Conservation (phyloP, 441 rosid species). For the Hura crepitans region DNA sequence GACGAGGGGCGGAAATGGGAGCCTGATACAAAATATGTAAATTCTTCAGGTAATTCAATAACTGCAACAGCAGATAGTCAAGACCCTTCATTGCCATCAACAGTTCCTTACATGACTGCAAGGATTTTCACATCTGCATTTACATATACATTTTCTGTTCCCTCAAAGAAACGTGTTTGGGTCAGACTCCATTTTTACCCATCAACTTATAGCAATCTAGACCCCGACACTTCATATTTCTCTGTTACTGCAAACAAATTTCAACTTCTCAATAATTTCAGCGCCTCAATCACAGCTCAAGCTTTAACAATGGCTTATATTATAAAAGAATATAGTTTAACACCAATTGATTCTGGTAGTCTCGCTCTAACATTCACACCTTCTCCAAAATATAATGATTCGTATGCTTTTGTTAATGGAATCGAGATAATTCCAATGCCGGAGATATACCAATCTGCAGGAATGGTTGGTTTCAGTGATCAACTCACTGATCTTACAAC, state of each 20-base stretch:
- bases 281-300: slow-evolving; percentile 52
- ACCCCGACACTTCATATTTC: slow-evolving; percentile 45
- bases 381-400: slow-evolving; percentile 31
- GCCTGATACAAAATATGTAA: slow-evolving; percentile 47
- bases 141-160: slow-evolving; percentile 46
- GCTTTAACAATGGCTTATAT: slow-evolving; percentile 72
- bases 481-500: slow-evolving; percentile 30
- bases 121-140: slow-evolving; percentile 56
- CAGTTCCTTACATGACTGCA: slow-evolving; percentile 67
- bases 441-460: slow-evolving; percentile 35
- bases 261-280: slow-evolving; percentile 68
- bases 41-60: slow-evolving; percentile 34
- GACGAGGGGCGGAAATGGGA: slow-evolving; percentile 59
- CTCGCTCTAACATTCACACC: slow-evolving; percentile 52
- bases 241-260: slow-evolving; percentile 46
- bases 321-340: slow-evolving; percentile 55
- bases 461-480: slow-evolving; percentile 44
- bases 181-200: slow-evolving; percentile 76
- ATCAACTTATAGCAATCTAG: slow-evolving; percentile 40
- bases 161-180: slow-evolving; percentile 42
- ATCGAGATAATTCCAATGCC: slow-evolving; percentile 61
- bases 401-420: slow-evolving; percentile 66
- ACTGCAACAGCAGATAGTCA: slow-evolving; percentile 44
- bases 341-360: slow-evolving; percentile 33
- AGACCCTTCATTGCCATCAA: slow-evolving; percentile 71